Evolutionary conservation across 2,329 filamentous ascomycete genomes (phyloP).

Genomic region (Ophiognomonia clavigignenti-juglandacearum): DNA sequence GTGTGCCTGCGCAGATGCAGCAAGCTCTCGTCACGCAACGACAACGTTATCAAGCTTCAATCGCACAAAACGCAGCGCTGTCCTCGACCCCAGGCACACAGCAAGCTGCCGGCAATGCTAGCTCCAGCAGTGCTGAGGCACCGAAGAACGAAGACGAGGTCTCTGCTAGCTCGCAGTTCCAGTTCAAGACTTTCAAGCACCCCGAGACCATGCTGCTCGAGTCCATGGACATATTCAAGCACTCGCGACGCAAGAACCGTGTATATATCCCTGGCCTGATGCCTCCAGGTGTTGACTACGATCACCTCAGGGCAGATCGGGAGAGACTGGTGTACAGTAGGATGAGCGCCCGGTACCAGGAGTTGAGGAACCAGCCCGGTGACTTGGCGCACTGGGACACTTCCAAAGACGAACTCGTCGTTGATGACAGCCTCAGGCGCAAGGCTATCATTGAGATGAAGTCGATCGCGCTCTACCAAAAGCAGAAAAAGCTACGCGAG

Average conservation of each 20-base stretch:
- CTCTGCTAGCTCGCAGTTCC: slow-evolving; percentile 37
- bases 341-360: slow-evolving; percentile 76
- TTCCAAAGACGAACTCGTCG: slow-evolving; percentile 58
- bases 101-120: slow-evolving; percentile 30
- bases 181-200: slow-evolving; percentile 70
- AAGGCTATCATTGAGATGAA: slow-evolving; percentile 96
- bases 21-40: slow-evolving; percentile 76
- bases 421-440: slow-evolving; percentile 78
- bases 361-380: slow-evolving; percentile 77
- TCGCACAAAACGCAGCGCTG: slow-evolving; percentile 41
- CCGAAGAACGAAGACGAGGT: slow-evolving; percentile 25
- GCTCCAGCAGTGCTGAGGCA: slow-evolving; percentile 32
- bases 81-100: slow-evolving; percentile 29
- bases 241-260: slow-evolving; percentile 70
- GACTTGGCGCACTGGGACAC: slow-evolving; percentile 87
- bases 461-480: slow-evolving; percentile 78
- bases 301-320: slow-evolving; percentile 78
- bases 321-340: slow-evolving; percentile 88
- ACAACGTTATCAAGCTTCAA: slow-evolving; percentile 57
- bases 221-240: slow-evolving; percentile 73
- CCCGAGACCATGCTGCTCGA: slow-evolving; percentile 54
- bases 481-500: slow-evolving; percentile 81
- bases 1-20: slow-evolving; percentile 73
- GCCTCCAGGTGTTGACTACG: slow-evolving; percentile 82
- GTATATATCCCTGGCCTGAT: slow-evolving; percentile 82